Base-by-base conservation (phyloP, 2,329 filamentous ascomycete species). In the Aspergillus brasiliensis region DNA sequence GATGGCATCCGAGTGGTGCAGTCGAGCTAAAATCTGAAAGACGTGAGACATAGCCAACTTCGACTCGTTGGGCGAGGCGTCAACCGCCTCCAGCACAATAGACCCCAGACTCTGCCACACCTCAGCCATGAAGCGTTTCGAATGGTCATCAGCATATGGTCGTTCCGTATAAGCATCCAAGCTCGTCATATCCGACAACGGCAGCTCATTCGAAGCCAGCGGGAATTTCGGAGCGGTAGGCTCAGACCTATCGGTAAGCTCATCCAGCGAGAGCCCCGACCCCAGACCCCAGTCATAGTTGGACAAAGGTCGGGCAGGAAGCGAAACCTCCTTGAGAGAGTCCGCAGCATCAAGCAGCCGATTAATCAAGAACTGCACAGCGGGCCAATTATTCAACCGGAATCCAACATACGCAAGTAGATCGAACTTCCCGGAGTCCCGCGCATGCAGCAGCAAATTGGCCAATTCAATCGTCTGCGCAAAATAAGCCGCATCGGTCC, bases 1-100 rank as follows among this genome's bases (percentile, higher is more conserved):
- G 4, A 82, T 71, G 54, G 76, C 69, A 49, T 72, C 78, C 10
- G 77, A 67, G 65, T 80, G 78, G 58, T 82, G 80, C 48, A 82
- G 65, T 49, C 76, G 76, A 44, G 77, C 80, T 60, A 82, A 69
- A 28, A 78, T 73, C 27, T 74, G 77, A 62, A 77, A 75, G 7
- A 82, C 78, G 53, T 73, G 75, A 54, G 75, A 75, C 79, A 82
- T 81, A 42, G 76, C 74, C 11, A 70, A 40, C 47, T 74, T 72
- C 6, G 74, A 72, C 57, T 78, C 68, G 19, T 71, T 69, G 3
- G 68, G 55, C 3, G 72, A 58, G 11, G 65, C 62, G 63, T 78
- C 74, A n/a, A 77, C 72, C 53, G 79, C 76, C 44, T 72, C 65
- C n/a, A 81, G 63, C 19, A 81, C 71, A 54, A 82, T 73, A 48